phyloP scores from a whole-genome alignment of 1,139 yeast species.

The Petasospora fabianii region DNA sequence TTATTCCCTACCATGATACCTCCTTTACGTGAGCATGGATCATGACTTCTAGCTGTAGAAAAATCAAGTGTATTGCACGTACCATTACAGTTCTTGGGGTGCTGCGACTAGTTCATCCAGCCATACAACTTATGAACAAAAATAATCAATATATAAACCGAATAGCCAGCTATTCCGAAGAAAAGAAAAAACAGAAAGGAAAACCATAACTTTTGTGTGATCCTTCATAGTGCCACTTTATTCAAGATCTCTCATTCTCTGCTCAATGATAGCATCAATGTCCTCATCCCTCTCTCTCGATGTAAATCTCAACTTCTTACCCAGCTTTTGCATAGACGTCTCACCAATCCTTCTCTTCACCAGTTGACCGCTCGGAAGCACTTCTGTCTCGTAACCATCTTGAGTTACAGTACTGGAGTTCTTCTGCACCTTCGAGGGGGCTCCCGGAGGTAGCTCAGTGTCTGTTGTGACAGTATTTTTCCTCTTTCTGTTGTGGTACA shows the following conservation, averaged over 20 bases:
- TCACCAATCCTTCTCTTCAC: constrained; percentile 39
- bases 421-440: constrained; percentile 35
- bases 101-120: neutral
- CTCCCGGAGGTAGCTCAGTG: constrained; percentile 49
- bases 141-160: neutral
- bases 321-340: constrained; percentile 27
- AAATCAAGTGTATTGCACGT: too few relatives aligned
- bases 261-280: constrained; percentile 55
- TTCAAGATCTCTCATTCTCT: constrained; percentile 45
- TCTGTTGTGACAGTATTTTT: constrained; percentile 29
- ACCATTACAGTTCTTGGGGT: too few relatives aligned
- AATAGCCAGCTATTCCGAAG: constrained; percentile 6
- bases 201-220: neutral
- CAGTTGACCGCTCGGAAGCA: constrained; percentile 67
- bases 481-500: constrained; percentile 22
- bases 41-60: too few relatives aligned
- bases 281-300: constrained; percentile 42
- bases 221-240: too few relatives aligned
- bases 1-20: too few relatives aligned
- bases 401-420: constrained; percentile 20
- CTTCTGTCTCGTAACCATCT: constrained; percentile 44
- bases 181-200: neutral
- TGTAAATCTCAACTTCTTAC: constrained; percentile 35
- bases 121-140: neutral
- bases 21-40: too few relatives aligned